Percentiles rank a stretch among this genome's conserved stretches.
Conservation (phyloP, 2,329 filamentous ascomycete species). For the Pseudocercospora cruenta region DNA sequence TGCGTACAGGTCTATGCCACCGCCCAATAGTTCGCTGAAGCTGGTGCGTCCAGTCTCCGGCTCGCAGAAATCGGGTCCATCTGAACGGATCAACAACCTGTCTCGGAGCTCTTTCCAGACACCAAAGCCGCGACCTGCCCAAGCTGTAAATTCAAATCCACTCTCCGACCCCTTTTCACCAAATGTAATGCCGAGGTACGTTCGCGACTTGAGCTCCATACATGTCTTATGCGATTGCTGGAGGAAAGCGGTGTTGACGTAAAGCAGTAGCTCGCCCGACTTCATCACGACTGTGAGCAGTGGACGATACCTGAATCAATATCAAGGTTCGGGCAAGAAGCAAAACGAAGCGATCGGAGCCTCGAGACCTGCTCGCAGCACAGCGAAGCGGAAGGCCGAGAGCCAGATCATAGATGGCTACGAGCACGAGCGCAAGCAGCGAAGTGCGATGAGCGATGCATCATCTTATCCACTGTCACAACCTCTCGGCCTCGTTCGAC, state of each 20-base stretch:
- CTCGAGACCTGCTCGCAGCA: neutral
- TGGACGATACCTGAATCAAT: constrained; percentile 12
- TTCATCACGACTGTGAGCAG: constrained; percentile 20
- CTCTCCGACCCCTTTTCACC: neutral
- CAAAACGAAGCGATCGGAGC: constrained; percentile 7
- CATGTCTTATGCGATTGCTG: neutral
- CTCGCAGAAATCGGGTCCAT: neutral
- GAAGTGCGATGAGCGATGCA: neutral
- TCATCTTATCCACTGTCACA: neutral
- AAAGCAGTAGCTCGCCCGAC: constrained; percentile 32
- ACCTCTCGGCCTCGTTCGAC: neutral
- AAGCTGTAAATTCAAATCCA: neutral
- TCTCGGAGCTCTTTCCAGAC: constrained; percentile 11
- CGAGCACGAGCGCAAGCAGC: constrained; percentile 30
- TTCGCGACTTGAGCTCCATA: neutral
- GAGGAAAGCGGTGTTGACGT: neutral
- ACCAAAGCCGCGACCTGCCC: constrained; percentile 15
- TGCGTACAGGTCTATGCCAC: constrained; percentile 22
- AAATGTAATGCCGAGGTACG: neutral
- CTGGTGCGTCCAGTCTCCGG: constrained; percentile 16
- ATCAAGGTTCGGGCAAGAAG: constrained; percentile 15
- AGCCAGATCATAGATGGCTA: constrained; percentile 24
- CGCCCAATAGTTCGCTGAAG: constrained; percentile 35
- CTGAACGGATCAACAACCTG: neutral
- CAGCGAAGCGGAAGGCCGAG: constrained; percentile 31